Evolutionary conservation across 2,329 filamentous ascomycete species (phyloP).

Genomic region (Pseudogymnoascus sp.): DNA sequence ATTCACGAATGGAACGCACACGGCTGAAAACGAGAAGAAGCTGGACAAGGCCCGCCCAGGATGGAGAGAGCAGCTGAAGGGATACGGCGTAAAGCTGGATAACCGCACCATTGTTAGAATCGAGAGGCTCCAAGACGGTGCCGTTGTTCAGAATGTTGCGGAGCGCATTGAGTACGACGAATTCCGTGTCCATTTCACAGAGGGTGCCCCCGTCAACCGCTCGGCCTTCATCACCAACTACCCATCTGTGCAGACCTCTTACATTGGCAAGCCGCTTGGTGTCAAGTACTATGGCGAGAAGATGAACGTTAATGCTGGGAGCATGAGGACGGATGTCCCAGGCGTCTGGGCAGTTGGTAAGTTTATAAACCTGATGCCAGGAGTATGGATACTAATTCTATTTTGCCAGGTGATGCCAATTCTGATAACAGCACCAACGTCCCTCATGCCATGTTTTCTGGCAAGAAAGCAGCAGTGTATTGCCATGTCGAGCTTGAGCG

Average conservation of each 20-base stretch:
- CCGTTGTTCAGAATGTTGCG: slow-evolving; percentile 2
- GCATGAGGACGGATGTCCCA: slow-evolving; percentile 38
- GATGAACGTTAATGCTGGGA: slow-evolving; percentile 9
- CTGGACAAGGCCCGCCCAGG: slow-evolving; percentile 34
- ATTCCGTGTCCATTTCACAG: slow-evolving; percentile 46
- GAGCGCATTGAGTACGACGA: slow-evolving; percentile 40
- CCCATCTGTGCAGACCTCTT: slow-evolving; percentile 39
- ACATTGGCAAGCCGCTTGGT: slow-evolving; percentile 40
- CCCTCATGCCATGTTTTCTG: slow-evolving; percentile 52
- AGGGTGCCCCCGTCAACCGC: slow-evolving; percentile 38
- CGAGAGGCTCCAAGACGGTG: slow-evolving; percentile 36
- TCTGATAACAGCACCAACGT: slow-evolving; percentile 53
- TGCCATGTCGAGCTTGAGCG: slow-evolving; percentile 34
- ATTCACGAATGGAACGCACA: slow-evolving; percentile 50
- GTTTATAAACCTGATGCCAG: no score
- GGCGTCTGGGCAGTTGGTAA: slow-evolving; percentile 36
- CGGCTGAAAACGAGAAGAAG: slow-evolving; percentile 32
- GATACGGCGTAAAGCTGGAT: slow-evolving; percentile 46
- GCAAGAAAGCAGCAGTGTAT: slow-evolving; percentile 50
- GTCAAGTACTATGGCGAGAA: slow-evolving; percentile 13
- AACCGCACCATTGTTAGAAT: slow-evolving; percentile 47
- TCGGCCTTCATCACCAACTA: slow-evolving; percentile 47
- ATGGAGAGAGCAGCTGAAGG: slow-evolving; percentile 43
- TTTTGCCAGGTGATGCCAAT: slow-evolving; percentile 40
- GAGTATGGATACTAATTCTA: no score